Percentiles rank a stretch among this genome's conserved stretches.
These are phyloP conservation scores for Colletotrichum sp. DNA, from an alignment of 2,329 filamentous ascomycete genomes.

Conservation along the genomic window DNA sequence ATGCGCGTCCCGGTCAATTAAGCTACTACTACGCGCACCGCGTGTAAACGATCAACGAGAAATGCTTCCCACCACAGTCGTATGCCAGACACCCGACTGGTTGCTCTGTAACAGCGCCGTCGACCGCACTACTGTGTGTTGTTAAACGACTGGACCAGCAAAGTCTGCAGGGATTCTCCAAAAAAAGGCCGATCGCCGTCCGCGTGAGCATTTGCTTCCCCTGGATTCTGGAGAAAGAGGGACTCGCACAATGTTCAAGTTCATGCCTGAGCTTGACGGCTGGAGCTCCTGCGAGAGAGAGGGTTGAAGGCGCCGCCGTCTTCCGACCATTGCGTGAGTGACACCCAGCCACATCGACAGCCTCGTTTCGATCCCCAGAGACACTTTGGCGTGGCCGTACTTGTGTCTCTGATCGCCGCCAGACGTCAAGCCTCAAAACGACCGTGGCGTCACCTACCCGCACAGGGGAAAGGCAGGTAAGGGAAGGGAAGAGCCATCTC, in stretches of 20 bases:
- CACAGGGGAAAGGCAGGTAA: background rate
- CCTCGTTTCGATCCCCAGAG: background rate
- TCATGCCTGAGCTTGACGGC: background rate
- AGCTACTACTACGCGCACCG: background rate
- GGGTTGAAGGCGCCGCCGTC: background rate
- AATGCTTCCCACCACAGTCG: background rate
- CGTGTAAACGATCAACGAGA: background rate
- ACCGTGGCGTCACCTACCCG: background rate
- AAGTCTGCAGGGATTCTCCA: slow-evolving; percentile 7
- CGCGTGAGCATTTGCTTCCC: background rate
- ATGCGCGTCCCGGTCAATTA: background rate
- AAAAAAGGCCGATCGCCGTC: background rate
- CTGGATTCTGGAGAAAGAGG: background rate
- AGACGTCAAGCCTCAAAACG: background rate
- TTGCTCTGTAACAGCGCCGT: background rate
- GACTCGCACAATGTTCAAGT: background rate
- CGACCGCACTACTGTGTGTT: background rate
- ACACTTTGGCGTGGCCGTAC: background rate
- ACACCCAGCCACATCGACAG: background rate
- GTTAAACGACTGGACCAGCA: background rate
- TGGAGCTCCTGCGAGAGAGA: background rate
- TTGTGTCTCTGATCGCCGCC: background rate
- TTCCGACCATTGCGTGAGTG: background rate
- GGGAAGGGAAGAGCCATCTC: background rate
- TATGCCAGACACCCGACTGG: background rate